Percentiles rank a stretch among this genome's conserved stretches.
Conservation (phyloP, 139 green algal genomes). For the Axilococcus clingmanii region DNA sequence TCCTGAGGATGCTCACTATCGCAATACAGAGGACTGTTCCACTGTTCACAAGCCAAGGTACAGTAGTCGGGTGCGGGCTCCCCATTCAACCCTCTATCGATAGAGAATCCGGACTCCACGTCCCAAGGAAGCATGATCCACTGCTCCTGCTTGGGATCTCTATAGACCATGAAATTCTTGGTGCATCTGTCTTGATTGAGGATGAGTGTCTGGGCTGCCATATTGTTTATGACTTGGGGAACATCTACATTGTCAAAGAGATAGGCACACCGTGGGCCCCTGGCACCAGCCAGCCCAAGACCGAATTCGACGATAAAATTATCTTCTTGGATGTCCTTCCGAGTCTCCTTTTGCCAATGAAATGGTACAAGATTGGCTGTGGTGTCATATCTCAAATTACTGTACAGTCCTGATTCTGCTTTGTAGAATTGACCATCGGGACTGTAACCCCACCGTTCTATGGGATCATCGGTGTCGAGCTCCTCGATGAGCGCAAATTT, state of each 20-base stretch:
- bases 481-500: slow-evolving; percentile 59
- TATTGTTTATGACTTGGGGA: slow-evolving; percentile 62
- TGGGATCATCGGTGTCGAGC: slow-evolving; percentile 33
- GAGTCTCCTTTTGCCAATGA: slow-evolving; percentile 18
- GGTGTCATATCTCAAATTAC: slow-evolving; percentile 49
- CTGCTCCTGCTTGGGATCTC: slow-evolving; percentile 31
- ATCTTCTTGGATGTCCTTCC: background rate
- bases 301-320: slow-evolving; percentile 41
- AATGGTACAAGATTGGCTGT: slow-evolving; percentile 19
- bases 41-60: slow-evolving; percentile 72
- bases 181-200: slow-evolving; percentile 84
- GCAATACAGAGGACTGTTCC: slow-evolving; percentile 79
- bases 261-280: slow-evolving; percentile 25
- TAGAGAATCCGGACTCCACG: slow-evolving; percentile 41
- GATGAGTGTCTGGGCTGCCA: slow-evolving; percentile 65
- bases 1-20: slow-evolving; percentile 69
- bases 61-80: slow-evolving; percentile 56
- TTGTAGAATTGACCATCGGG: slow-evolving; percentile 52
- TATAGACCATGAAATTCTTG: slow-evolving; percentile 86
- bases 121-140: slow-evolving; percentile 64
- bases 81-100: slow-evolving; percentile 54
- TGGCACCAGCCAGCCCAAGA: slow-evolving; percentile 46
- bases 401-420: slow-evolving; percentile 36
- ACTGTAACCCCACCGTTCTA: slow-evolving; percentile 22
- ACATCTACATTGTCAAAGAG: slow-evolving; percentile 68